A percentile compares a stretch with the other conserved stretches of the same genome.
These are phyloP conservation scores for Ceratobasidium sp. DNA, from an alignment of 1,284 basidiomycete genomes.

Conservation along the genomic window DNA sequence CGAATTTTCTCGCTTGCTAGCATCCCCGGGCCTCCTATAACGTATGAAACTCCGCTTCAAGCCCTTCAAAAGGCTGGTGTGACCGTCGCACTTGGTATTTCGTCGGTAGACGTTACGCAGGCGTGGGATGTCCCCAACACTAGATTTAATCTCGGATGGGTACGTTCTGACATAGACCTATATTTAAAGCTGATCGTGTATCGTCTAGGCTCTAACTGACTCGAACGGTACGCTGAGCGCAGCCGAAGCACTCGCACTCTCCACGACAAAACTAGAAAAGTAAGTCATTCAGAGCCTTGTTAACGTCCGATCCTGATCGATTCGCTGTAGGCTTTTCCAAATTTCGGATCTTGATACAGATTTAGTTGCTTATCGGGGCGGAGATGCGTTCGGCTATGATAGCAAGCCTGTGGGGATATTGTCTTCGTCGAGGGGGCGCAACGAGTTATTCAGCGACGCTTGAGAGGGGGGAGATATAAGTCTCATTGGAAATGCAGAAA, in stretches of 20 bases:
- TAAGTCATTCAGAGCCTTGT: background rate
- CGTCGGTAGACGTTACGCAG: slow-evolving; percentile 51
- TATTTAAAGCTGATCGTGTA: background rate
- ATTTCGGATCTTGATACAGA: slow-evolving; percentile 54
- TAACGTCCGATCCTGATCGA: background rate
- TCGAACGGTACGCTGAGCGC: background rate
- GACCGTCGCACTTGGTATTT: slow-evolving; percentile 69
- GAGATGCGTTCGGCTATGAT: slow-evolving; percentile 63
- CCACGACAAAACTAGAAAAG: background rate
- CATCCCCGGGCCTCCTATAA: slow-evolving; percentile 76
- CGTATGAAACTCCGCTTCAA: slow-evolving; percentile 67
- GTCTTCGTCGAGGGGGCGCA: slow-evolving; percentile 52
- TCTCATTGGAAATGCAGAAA: too few relatives aligned
- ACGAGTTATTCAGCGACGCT: background rate
- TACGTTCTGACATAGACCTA: slow-evolving; percentile 45
- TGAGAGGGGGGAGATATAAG: too few relatives aligned
- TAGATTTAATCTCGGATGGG: slow-evolving; percentile 75
- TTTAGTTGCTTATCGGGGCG: slow-evolving; percentile 70
- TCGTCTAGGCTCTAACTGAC: background rate
- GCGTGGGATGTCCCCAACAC: slow-evolving; percentile 70
- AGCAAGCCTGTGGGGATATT: slow-evolving; percentile 68
- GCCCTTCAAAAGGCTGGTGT: slow-evolving; percentile 71
- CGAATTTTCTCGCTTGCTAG: slow-evolving; percentile 50
- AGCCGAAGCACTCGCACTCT: background rate
- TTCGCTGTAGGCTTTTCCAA: slow-evolving; percentile 57